Conservation (phyloP, 495 filamentous ascomycete genomes). For the Penicillium bialowiezense region DNA sequence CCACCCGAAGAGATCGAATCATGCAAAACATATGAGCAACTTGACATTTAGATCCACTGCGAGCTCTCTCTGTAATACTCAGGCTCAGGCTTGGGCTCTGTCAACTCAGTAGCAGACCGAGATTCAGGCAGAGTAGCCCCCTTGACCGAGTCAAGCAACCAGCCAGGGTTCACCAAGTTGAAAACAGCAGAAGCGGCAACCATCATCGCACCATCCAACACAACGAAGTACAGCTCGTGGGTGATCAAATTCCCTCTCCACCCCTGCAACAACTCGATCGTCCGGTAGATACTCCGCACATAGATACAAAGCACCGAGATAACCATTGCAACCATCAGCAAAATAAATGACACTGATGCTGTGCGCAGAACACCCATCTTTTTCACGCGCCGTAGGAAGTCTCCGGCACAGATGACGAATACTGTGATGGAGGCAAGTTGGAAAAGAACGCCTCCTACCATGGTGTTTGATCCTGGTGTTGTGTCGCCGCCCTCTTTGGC, state of each 20-base stretch:
- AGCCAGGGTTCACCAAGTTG: constrained; percentile 46
- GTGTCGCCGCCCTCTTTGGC: constrained; percentile 38
- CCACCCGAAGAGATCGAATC: too few species aligned
- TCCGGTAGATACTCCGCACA: constrained; percentile 53
- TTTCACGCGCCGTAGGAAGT: constrained; percentile 40
- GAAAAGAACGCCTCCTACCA: constrained; percentile 58
- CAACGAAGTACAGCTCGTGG: constrained; percentile 52
- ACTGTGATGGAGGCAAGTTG: constrained; percentile 52
- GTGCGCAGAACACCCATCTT: constrained; percentile 16
- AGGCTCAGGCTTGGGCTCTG: not conserved
- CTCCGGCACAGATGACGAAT: constrained; percentile 41
- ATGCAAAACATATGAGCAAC: too few species aligned
- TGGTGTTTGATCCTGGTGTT: constrained; percentile 49
- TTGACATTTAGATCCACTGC: not conserved
- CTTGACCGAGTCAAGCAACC: constrained; percentile 26
- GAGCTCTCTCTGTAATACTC: not conserved
- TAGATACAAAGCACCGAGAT: constrained; percentile 47
- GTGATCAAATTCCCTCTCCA: constrained; percentile 58
- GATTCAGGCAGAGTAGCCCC: not conserved
- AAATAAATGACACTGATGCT: constrained; percentile 14
- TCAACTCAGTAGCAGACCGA: not conserved
- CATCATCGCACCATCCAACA: constrained; percentile 55
- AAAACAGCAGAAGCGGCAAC: constrained; percentile 46
- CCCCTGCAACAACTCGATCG: constrained; percentile 55
- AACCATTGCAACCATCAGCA: constrained; percentile 33